phyloP scores from a whole-genome alignment of 805 yeast genomes.

The Deakozyma indianensis region DNA sequence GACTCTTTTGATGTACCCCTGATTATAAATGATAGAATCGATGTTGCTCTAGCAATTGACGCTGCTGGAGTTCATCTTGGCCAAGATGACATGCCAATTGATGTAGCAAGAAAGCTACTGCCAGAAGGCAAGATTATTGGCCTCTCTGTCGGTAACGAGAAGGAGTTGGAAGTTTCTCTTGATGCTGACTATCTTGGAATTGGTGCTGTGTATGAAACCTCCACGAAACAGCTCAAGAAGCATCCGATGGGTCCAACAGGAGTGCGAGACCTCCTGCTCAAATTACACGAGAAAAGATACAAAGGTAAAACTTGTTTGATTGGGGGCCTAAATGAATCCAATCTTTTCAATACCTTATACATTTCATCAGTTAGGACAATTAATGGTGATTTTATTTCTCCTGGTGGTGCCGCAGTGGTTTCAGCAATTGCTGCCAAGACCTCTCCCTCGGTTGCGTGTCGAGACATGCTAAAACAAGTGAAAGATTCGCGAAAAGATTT shows the following conservation, averaged over 20 bases:
- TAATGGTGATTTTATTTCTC: slow-evolving; percentile 25
- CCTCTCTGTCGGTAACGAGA: slow-evolving; percentile 48
- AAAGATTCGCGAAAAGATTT: not conserved
- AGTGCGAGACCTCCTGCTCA: slow-evolving; percentile 35
- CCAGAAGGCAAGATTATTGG: slow-evolving; percentile 73
- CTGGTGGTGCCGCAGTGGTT: slow-evolving; percentile 84
- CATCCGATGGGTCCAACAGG: slow-evolving; percentile 61
- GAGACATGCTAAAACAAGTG: slow-evolving; percentile 16
- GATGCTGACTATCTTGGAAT: slow-evolving; percentile 69
- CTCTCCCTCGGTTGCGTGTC: slow-evolving; percentile 40
- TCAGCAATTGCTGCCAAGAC: slow-evolving; percentile 63
- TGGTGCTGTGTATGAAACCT: slow-evolving; percentile 59
- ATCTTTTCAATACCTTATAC: slow-evolving; percentile 43
- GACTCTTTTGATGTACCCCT: slow-evolving; percentile 49
- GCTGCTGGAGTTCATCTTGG: slow-evolving; percentile 93
- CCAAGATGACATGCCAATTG: slow-evolving; percentile 67
- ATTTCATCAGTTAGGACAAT: slow-evolving; percentile 23
- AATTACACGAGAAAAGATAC: slow-evolving; percentile 25
- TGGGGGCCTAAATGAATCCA: slow-evolving; percentile 60
- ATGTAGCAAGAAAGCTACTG: slow-evolving; percentile 41
- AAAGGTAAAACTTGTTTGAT: slow-evolving; percentile 29
- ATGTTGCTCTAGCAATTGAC: slow-evolving; percentile 76
- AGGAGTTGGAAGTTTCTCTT: slow-evolving; percentile 38
- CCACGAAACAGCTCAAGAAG: slow-evolving; percentile 48
- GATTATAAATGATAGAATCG: slow-evolving; percentile 75